Conservation (phyloP, 768 basidiomycete species). For the Multifurca ochricompacta region DNA sequence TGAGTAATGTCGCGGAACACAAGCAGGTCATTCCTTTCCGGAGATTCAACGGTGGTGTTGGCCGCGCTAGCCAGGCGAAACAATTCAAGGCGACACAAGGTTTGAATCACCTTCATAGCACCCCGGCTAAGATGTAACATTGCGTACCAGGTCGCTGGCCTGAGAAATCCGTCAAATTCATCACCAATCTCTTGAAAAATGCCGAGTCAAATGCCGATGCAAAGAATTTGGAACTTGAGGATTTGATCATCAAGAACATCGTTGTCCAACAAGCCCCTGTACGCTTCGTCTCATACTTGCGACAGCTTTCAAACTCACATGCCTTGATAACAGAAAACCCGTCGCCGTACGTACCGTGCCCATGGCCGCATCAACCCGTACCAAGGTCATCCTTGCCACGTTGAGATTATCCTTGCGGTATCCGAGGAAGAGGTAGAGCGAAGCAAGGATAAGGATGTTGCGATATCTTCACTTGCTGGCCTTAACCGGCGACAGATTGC, state of each 20-base stretch:
- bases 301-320: not conserved
- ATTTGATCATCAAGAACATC: constrained; percentile 92
- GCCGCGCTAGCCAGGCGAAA: constrained; percentile 90
- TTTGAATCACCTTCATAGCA: constrained; percentile 32
- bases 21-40: constrained; percentile 96
- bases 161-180: constrained; percentile 96
- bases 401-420: constrained; percentile 86
- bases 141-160: constrained; percentile 87
- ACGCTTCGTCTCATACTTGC: constrained; percentile 29
- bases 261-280: constrained; percentile 98
- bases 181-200: constrained; percentile 92
- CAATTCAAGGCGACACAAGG: constrained; percentile 96
- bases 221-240: constrained; percentile 90
- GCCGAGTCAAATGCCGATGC: constrained; percentile 98
- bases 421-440: constrained; percentile 82
- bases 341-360: constrained; percentile 97
- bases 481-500: constrained; percentile 84
- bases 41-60: constrained; percentile 91
- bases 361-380: constrained; percentile 98
- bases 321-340: constrained; percentile 68
- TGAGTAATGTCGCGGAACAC: constrained; percentile 91
- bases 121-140: not conserved
- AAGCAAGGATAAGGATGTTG: constrained; percentile 72
- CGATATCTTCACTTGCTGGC: constrained; percentile 44
- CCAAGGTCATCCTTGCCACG: constrained; percentile 95